A percentile compares a stretch with the other conserved stretches of the same genome.
phyloP scores from a whole-genome alignment of 2,329 filamentous ascomycete genomes.

The Metarhizium guizhouense region DNA sequence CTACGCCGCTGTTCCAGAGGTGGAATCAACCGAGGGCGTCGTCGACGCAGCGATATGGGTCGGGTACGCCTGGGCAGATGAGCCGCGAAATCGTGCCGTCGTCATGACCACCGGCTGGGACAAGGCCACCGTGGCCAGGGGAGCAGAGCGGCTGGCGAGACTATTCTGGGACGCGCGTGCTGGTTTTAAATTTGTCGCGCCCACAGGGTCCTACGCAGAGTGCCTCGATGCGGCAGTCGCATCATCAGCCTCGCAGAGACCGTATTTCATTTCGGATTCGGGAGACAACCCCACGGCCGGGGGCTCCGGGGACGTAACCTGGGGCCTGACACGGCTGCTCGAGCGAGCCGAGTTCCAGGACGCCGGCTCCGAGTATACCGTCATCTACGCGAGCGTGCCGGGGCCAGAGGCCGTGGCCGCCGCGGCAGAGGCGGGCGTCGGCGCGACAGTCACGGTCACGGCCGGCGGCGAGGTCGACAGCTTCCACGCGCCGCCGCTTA shows the following conservation, averaged over 20 bases:
- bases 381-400: conserved; percentile 46
- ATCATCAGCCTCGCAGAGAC: conserved; percentile 24
- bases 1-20: conserved; percentile 35
- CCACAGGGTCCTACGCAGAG: conserved; percentile 35
- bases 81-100: conserved; percentile 39
- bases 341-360: conserved; percentile 33
- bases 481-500: conserved; percentile 37
- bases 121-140: conserved; percentile 22
- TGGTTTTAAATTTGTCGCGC: conserved; percentile 43
- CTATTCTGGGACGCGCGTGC: conserved; percentile 37
- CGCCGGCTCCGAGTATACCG: conserved; percentile 22
- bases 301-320: conserved; percentile 44
- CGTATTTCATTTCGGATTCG: conserved; percentile 46
- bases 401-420: conserved; percentile 32
- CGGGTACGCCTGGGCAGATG: conserved; percentile 47
- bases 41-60: conserved; percentile 47
- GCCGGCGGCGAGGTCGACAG: conserved; percentile 41
- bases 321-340: conserved; percentile 37
- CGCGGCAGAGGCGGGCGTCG: conserved; percentile 35
- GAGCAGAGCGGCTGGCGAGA: conserved; percentile 35
- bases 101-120: conserved; percentile 45
- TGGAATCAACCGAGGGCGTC: conserved; percentile 31
- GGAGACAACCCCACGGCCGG: conserved; percentile 48
- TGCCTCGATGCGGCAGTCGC: conserved; percentile 36
- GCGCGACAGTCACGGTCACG: conserved; percentile 38